Evolutionary conservation across 345 rosid genomes (phyloP).

Genomic region (Gossypium herbaceum): DNA sequence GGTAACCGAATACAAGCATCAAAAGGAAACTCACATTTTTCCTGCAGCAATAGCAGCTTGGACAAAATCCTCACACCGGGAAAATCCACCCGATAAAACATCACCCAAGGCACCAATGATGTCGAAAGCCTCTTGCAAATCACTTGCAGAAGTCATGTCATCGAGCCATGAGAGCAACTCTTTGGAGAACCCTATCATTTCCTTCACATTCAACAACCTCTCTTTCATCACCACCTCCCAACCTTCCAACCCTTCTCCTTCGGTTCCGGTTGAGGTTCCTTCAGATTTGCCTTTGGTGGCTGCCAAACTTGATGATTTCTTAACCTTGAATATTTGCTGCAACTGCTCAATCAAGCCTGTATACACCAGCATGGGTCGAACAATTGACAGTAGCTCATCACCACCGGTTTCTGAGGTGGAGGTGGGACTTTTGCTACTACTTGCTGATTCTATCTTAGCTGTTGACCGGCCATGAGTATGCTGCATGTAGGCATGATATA

Average conservation of each 20-base stretch:
- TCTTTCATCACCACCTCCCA: slow-evolving; percentile 89
- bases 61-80: slow-evolving; percentile 72
- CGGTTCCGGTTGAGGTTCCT: slow-evolving; percentile 24
- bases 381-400: slow-evolving; percentile 59
- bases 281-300: slow-evolving; percentile 34
- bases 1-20: background rate
- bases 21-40: slow-evolving; percentile 26
- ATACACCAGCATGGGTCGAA: slow-evolving; percentile 38
- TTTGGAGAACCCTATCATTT: slow-evolving; percentile 78
- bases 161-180: slow-evolving; percentile 83
- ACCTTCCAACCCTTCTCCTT: slow-evolving; percentile 53
- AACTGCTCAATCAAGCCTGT: slow-evolving; percentile 90
- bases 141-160: slow-evolving; percentile 64
- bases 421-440: slow-evolving; percentile 31
- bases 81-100: slow-evolving; percentile 66
- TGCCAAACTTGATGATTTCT: slow-evolving; percentile 26
- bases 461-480: slow-evolving; percentile 68
- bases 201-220: slow-evolving; percentile 59
- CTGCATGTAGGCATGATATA: slow-evolving; percentile 90
- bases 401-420: slow-evolving; percentile 33
- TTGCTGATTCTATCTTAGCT: slow-evolving; percentile 44
- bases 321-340: slow-evolving; percentile 71
- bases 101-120: slow-evolving; percentile 68
- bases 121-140: slow-evolving; percentile 90
- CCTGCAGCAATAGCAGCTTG: slow-evolving; percentile 60